phyloP scores from a whole-genome alignment of 2,329 filamentous ascomycete genomes.

The Dothideomycetes sp. region DNA sequence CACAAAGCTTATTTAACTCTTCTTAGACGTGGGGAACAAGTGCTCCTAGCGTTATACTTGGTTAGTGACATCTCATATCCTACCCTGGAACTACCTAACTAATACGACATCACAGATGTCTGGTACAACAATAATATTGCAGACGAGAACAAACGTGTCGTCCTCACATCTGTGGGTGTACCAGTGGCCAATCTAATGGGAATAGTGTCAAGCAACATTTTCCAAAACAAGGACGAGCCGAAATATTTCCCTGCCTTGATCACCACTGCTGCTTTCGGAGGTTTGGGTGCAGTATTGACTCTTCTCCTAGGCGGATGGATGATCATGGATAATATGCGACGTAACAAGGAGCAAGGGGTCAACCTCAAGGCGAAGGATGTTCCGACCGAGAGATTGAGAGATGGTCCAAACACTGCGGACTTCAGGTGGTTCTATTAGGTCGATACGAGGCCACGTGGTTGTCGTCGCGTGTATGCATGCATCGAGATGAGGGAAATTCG shows the following conservation, averaged over 20 bases:
- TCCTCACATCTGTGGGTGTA: conserved; percentile 61
- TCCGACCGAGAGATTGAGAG: conserved; percentile 32
- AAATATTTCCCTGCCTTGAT: conserved; percentile 57
- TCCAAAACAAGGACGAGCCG: conserved; percentile 50
- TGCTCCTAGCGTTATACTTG: conserved; percentile 58
- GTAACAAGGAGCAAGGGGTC: conserved; percentile 46
- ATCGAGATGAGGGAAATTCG: too few relatives aligned
- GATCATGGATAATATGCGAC: conserved; percentile 51
- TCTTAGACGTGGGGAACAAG: conserved; percentile 67
- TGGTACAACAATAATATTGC: conserved; percentile 81
- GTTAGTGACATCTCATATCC: neutral
- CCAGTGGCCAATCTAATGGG: conserved; percentile 70
- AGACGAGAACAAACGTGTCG: conserved; percentile 60
- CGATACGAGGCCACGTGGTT: neutral
- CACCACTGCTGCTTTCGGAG: conserved; percentile 55
- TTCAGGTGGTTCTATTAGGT: conserved; percentile 30
- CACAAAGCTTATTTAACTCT: too few relatives aligned
- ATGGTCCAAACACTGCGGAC: conserved; percentile 30
- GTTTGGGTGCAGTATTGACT: conserved; percentile 44
- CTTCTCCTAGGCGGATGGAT: conserved; percentile 50
- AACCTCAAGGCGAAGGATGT: conserved; percentile 41
- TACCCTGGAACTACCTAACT: neutral
- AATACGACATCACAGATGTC: conserved; percentile 26
- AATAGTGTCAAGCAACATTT: conserved; percentile 58
- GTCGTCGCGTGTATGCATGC: too few relatives aligned